Base-by-base conservation (phyloP, 108 stramenopile genomes). In the Craspedostauros australis region DNA sequence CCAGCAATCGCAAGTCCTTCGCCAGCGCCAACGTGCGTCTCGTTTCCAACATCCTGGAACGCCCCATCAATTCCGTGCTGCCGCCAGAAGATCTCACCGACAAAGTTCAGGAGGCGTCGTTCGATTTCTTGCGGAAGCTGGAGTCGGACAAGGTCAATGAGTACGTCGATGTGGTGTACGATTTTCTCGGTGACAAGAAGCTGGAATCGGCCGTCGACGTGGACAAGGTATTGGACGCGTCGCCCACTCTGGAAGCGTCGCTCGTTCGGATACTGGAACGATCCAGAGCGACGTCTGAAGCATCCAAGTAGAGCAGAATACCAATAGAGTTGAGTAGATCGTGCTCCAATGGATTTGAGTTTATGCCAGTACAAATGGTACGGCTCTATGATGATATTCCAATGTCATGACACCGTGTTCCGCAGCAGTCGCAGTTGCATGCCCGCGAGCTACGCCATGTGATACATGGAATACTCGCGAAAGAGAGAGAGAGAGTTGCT, bases 1-100 rank as follows among this genome's bases (percentile, higher is more conserved):
- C 68, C 14, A 62, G 53, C 26, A 83, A 83, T 73, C 61, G 60
- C 2, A 62, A 62, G 15, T 32, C 62, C 5, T 83, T 83, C 62
- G 72, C 62, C 4, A 59, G 39, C 14, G 81, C 81, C 4, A 83
- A 83, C 57, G 73, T 58, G 2, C 54, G 57, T 25, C 56, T 83
- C 21, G 68, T 79, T 11, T 36, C 43, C 1, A 79, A 73, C 51
- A 51, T 83, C 19, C 38, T 83, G 32, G 64, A 76, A 4, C 44
- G 68, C n/a, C 68, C 68, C n/a, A 18, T 69, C 8, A 38, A 46
- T 39, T 50, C 54, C 14, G 31, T 63, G 2, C 14, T 63, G 40
- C 54, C 61, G 2, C 34, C 11, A 39, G 9, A 18, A 7, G 41
- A 59, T 6, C 21, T 49, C 0, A 32, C 34, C 7, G 36, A 22